These are phyloP conservation scores for Westerdykella sp. DNA, from an alignment of 2,329 filamentous ascomycete species.

Conservation along the genomic window DNA sequence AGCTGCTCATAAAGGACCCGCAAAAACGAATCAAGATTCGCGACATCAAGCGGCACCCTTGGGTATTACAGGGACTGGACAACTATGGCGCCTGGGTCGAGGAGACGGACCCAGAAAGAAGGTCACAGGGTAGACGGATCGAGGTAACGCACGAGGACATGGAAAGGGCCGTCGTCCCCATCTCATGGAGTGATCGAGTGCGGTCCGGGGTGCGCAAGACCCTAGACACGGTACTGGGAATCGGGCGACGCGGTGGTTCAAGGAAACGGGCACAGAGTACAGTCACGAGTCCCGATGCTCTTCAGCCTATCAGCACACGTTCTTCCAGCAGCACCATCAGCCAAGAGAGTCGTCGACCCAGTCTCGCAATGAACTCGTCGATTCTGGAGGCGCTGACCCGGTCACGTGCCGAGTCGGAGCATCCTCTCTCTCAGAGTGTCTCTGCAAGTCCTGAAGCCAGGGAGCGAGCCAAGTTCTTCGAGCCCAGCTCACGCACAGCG, in stretches of 20 bases:
- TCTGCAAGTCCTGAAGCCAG: slow-evolving; percentile 59
- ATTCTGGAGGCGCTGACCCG: slow-evolving; percentile 47
- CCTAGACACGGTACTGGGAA: slow-evolving; percentile 41
- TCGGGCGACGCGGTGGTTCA: slow-evolving; percentile 25
- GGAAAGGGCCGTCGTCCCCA: slow-evolving; percentile 80
- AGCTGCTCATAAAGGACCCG: slow-evolving; percentile 84
- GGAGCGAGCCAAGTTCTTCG: slow-evolving; percentile 31
- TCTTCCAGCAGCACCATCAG: slow-evolving; percentile 51
- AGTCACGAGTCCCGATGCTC: slow-evolving; percentile 51
- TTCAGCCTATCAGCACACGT: slow-evolving; percentile 47
- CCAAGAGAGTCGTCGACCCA: slow-evolving; percentile 51
- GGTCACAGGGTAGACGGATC: slow-evolving; percentile 75
- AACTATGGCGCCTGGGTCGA: slow-evolving; percentile 82
- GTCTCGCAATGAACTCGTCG: slow-evolving; percentile 54
- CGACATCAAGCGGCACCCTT: slow-evolving; percentile 90
- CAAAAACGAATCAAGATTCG: slow-evolving; percentile 79
- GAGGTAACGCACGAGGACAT: slow-evolving; percentile 91
- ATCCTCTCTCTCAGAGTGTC: slow-evolving; percentile 69
- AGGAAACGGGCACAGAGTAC: slow-evolving; percentile 53
- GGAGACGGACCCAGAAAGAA: slow-evolving; percentile 78
- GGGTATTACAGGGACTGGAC: slow-evolving; percentile 74
- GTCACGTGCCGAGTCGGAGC: slow-evolving; percentile 51
- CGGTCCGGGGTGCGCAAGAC: slow-evolving; percentile 63
- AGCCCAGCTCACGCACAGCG: slow-evolving; percentile 36
- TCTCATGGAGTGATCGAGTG: slow-evolving; percentile 80